phyloP scores from a whole-genome alignment of 2,329 filamentous ascomycete genomes.

The Penicillium brevicompactum region DNA sequence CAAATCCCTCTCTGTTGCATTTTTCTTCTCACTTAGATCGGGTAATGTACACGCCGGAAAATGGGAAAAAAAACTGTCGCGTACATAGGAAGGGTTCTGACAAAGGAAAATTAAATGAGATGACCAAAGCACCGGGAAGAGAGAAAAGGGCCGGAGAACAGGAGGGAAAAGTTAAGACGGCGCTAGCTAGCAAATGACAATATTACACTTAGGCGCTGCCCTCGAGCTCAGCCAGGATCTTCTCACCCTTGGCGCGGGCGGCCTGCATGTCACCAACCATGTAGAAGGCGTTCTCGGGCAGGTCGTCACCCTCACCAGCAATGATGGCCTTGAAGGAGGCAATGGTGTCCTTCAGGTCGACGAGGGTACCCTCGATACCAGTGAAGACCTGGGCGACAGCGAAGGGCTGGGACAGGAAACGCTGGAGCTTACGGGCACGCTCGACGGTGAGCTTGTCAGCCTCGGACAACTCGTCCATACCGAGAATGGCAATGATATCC shows the following conservation, averaged over 20 bases:
- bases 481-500: conserved; percentile 99
- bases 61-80: conserved; percentile 32
- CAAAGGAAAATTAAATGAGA: conserved; percentile 29
- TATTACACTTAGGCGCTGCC: conserved; percentile 52
- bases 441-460: conserved; percentile 99
- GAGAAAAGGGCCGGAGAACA: conserved; percentile 13
- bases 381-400: conserved; percentile 73
- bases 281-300: conserved; percentile 94
- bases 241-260: conserved; percentile 95
- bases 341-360: conserved; percentile 99
- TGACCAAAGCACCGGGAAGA: conserved; percentile 2
- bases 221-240: conserved; percentile 97
- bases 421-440: conserved; percentile 99
- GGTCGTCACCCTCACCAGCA: conserved; percentile 88
- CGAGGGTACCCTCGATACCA: conserved; percentile 92
- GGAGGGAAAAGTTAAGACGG: conserved; percentile 28
- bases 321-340: conserved; percentile 96
- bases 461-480: conserved; percentile 99
- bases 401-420: conserved; percentile 99
- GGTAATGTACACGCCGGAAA: conserved; percentile 46
- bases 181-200: conserved; percentile 42
- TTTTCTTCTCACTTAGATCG: conserved; percentile 37
- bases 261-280: conserved; percentile 97
- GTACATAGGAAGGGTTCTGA: conserved; percentile 15
- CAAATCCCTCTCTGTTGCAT: conserved; percentile 24